These are phyloP conservation scores for Auriscalpium microsporum DNA, from an alignment of 768 basidiomycete genomes.

Conservation along the genomic window DNA sequence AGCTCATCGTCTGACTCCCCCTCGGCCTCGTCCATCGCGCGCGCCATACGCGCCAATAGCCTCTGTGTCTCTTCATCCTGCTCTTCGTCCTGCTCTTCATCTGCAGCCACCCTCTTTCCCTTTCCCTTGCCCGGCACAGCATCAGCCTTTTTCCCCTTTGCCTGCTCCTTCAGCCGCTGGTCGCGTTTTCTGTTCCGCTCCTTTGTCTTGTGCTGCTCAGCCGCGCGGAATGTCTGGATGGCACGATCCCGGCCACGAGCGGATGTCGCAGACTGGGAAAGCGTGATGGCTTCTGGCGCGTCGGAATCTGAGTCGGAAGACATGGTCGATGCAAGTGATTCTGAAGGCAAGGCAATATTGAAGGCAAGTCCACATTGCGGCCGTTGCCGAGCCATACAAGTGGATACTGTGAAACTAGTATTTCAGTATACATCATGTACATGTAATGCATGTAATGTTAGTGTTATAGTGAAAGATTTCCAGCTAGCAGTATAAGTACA, in stretches of 20 bases:
- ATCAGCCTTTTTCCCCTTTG: not conserved
- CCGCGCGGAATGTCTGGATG: slow-evolving; percentile 2
- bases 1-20: slow-evolving; percentile 1
- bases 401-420: no score
- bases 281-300: slow-evolving; percentile 9
- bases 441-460: no score
- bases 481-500: no score
- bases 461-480: no score
- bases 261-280: slow-evolving; percentile 9
- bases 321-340: not conserved
- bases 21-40: slow-evolving; percentile 15
- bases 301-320: slow-evolving; percentile 11
- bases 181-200: slow-evolving; percentile 10
- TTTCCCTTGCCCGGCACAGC: slow-evolving; percentile 2
- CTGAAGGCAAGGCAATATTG: no score
- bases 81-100: not conserved
- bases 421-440: no score
- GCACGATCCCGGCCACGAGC: slow-evolving; percentile 5
- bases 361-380: no score
- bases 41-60: slow-evolving; percentile 9
- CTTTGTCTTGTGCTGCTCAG: slow-evolving; percentile 6
- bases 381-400: no score
- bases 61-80: slow-evolving; percentile 1
- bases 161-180: slow-evolving; percentile 12
- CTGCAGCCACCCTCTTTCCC: not conserved